These are phyloP conservation scores for Kwoniella mangroviensis DNA, from an alignment of 768 basidiomycete species.

Conservation along the genomic window DNA sequence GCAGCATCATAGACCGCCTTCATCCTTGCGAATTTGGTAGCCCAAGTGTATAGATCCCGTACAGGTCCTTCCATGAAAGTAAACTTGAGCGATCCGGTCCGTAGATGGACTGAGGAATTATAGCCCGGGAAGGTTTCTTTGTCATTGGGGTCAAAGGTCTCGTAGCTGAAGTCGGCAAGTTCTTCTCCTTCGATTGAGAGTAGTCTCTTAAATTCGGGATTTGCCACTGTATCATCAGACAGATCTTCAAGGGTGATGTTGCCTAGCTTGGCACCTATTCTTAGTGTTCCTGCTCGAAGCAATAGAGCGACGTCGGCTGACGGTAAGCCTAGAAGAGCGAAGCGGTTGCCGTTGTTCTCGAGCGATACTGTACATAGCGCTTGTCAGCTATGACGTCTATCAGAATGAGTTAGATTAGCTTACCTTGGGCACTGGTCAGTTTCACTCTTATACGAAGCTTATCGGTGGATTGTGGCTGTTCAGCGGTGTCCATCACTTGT, in stretches of 20 bases:
- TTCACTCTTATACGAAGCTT: conserved; percentile 83
- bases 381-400: conserved; percentile 6
- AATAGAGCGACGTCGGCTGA: conserved; percentile 85
- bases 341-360: conserved; percentile 68
- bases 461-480: conserved; percentile 50
- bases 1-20: conserved; percentile 95
- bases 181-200: conserved; percentile 92
- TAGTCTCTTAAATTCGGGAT: conserved; percentile 77
- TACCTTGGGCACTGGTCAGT: conserved; percentile 81
- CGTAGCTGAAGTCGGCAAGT: conserved; percentile 90
- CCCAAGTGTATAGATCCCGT: conserved; percentile 81
- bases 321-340: conserved; percentile 86
- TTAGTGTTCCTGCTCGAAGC: conserved; percentile 72
- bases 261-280: conserved; percentile 79
- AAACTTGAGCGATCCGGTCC: conserved; percentile 86
- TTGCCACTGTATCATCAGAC: conserved; percentile 59
- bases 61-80: conserved; percentile 89
- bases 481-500: not conserved
- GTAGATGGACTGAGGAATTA: conserved; percentile 78
- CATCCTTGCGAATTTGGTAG: conserved; percentile 81
- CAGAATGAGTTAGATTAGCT: conserved; percentile 35
- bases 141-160: conserved; percentile 78
- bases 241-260: conserved; percentile 77
- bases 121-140: conserved; percentile 72
- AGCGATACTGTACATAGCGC: conserved; percentile 66